Conservation (phyloP, 306 rosid species). For the Rosa multiflora region DNA sequence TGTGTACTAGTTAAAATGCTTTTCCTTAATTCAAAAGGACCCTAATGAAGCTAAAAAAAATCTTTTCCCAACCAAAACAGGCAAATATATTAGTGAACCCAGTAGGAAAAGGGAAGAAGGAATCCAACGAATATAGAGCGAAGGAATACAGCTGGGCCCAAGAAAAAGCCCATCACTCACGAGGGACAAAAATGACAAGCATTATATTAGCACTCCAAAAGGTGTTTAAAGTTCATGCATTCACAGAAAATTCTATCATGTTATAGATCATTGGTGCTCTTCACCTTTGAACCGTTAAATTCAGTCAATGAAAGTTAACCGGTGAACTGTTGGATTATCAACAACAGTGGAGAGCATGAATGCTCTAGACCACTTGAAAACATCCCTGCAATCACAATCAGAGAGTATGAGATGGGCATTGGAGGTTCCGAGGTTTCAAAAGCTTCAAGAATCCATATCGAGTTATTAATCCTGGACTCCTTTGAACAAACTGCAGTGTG, state of each 20-base stretch:
- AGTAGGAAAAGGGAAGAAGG: too few relatives aligned
- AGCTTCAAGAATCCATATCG: not conserved
- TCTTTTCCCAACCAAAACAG: too few relatives aligned
- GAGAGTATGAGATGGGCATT: not conserved
- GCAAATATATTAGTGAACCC: too few relatives aligned
- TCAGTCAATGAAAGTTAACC: not conserved
- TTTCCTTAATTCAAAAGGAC: not conserved
- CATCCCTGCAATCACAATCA: not conserved
- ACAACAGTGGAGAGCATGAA: not conserved
- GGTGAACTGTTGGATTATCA: not conserved
- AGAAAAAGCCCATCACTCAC: too few relatives aligned
- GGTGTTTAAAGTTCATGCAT: not conserved
- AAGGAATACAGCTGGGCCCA: too few relatives aligned
- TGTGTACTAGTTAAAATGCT: too few relatives aligned
- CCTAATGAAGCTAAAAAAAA: too few relatives aligned
- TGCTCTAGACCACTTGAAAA: not conserved
- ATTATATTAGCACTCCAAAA: not conserved
- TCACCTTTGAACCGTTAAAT: not conserved
- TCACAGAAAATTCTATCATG: not conserved
- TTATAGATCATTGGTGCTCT: not conserved
- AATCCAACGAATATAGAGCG: too few relatives aligned
- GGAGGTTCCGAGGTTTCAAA: not conserved
- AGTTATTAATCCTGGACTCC: not conserved
- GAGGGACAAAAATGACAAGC: not conserved
- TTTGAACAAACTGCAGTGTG: not conserved